These are phyloP conservation scores for Claviceps citrina DNA, from an alignment of 2,329 filamentous ascomycete genomes.

Conservation along the genomic window DNA sequence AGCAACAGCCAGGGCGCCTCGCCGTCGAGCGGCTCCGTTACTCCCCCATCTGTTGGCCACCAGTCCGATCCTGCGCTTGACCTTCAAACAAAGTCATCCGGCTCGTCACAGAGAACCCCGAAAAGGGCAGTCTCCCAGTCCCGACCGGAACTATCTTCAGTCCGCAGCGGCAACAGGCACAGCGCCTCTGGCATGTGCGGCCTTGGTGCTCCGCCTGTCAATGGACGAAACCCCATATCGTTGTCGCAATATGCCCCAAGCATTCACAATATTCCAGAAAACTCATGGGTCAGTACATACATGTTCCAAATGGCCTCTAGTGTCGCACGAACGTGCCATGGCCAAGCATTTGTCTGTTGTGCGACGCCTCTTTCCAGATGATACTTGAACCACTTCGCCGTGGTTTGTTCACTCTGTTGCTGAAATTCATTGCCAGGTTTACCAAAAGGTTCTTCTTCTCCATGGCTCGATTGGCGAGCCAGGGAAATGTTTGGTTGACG, in stretches of 20 bases:
- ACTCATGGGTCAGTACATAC: slow-evolving; percentile 56
- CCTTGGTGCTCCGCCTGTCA: slow-evolving; percentile 37
- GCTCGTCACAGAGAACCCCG: slow-evolving; percentile 7
- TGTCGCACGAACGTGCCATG: not conserved
- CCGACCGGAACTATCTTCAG: slow-evolving; percentile 24
- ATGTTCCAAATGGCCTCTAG: not conserved
- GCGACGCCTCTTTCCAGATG: not conserved
- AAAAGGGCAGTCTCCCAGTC: slow-evolving; percentile 10
- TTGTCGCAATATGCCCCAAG: slow-evolving; percentile 69
- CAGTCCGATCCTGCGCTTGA: slow-evolving; percentile 50
- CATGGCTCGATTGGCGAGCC: slow-evolving; percentile 69
- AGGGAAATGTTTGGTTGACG: slow-evolving; percentile 53
- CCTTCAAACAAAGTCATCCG: slow-evolving; percentile 39
- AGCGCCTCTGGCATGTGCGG: slow-evolving; percentile 52
- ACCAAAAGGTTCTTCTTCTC: slow-evolving; percentile 77
- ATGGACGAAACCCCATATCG: slow-evolving; percentile 41
- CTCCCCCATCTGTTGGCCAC: slow-evolving; percentile 57
- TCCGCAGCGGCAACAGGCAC: slow-evolving; percentile 36
- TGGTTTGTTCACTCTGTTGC: slow-evolving; percentile 1
- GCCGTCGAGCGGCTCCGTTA: slow-evolving; percentile 53
- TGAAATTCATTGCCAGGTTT: slow-evolving; percentile 44
- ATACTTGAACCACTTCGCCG: not conserved
- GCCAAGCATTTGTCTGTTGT: not conserved
- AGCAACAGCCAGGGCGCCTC: slow-evolving; percentile 41
- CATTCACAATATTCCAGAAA: slow-evolving; percentile 64